These are phyloP conservation scores for Zizania latifolia DNA, from an alignment of 176 grass and related monocot species.

Conservation along the genomic window DNA sequence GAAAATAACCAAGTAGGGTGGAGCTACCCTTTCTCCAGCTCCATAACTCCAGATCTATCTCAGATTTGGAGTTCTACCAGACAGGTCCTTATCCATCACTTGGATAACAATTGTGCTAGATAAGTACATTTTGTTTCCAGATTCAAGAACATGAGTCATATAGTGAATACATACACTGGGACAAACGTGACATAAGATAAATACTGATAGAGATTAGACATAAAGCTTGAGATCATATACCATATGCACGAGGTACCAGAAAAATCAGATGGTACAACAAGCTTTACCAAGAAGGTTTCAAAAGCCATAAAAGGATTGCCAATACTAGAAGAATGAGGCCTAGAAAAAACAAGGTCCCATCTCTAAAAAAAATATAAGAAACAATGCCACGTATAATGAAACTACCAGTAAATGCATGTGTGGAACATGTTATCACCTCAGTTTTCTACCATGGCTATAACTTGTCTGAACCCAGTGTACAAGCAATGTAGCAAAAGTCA, in stretches of 20 bases:
- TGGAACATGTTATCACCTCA: background rate
- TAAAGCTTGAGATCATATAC: background rate
- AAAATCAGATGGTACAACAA: background rate
- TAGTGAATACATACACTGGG: background rate
- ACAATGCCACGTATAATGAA: background rate
- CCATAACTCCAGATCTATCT: too few relatives aligned
- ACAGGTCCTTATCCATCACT: background rate
- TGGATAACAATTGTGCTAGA: background rate
- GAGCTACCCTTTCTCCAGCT: too few relatives aligned
- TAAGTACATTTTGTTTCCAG: background rate
- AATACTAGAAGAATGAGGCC: conserved; percentile 11
- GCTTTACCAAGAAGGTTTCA: background rate
- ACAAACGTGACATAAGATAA: conserved; percentile 1
- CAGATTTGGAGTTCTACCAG: too few relatives aligned
- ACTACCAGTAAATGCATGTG: background rate
- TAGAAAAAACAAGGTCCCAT: background rate
- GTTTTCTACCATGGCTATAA: background rate
- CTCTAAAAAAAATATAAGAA: background rate
- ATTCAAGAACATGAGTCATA: background rate
- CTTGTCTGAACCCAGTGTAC: background rate
- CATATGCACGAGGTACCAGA: background rate
- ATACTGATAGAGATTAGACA: background rate
- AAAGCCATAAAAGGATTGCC: background rate
- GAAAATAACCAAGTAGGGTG: too few relatives aligned
- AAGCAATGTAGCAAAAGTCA: background rate